Evolutionary conservation across 805 yeast species (phyloP).

Genomic region (Pichia kluyveri): DNA sequence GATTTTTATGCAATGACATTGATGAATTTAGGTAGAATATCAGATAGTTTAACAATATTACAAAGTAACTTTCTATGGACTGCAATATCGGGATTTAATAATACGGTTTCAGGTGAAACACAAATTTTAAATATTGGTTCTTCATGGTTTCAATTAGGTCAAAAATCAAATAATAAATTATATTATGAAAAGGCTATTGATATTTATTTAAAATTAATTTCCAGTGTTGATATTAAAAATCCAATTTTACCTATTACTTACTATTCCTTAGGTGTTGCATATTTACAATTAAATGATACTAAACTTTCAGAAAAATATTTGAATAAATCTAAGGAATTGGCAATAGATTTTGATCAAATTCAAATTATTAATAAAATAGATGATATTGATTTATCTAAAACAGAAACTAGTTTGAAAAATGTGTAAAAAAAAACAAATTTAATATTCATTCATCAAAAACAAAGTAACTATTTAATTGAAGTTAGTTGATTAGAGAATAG

Average conservation of each 20-base stretch:
- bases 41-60: conserved; percentile 16
- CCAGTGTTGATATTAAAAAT: conserved; percentile 4
- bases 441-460: no score
- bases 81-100: conserved; percentile 13
- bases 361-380: conserved; percentile 60
- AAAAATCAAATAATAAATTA: conserved; percentile 6
- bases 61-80: conserved; percentile 22
- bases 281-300: conserved; percentile 48
- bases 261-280: conserved; percentile 78
- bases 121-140: conserved; percentile 22
- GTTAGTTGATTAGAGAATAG: no score
- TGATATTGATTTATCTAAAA: conserved; percentile 12
- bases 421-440: no score
- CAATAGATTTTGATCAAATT: conserved; percentile 54
- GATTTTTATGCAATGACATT: conserved; percentile 69
- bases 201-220: conserved; percentile 15
- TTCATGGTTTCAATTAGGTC: conserved; percentile 16
- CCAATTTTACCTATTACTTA: conserved; percentile 57
- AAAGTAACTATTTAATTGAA: no score
- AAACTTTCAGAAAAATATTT: conserved; percentile 52
- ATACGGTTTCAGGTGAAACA: conserved; percentile 14
- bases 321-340: conserved; percentile 61
- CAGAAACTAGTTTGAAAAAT: no score
- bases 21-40: conserved; percentile 33
- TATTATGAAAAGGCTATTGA: conserved; percentile 13